phyloP scores from a whole-genome alignment of 176 grass and related monocot genomes.

The Eremochloa ophiuroides region DNA sequence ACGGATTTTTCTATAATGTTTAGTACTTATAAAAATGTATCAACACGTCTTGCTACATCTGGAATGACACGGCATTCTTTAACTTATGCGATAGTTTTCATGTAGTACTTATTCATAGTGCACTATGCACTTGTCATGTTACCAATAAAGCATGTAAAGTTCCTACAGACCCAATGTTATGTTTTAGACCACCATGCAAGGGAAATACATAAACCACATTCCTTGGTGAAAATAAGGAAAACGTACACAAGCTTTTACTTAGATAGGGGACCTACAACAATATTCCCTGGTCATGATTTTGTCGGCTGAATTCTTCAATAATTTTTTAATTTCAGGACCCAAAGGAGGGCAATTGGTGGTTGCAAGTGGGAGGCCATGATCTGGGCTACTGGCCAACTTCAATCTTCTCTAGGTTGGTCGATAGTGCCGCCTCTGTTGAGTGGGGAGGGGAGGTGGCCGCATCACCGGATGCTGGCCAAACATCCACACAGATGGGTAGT shows the following conservation, averaged over 20 bases:
- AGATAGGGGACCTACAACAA: not conserved
- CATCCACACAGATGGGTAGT: slow-evolving; percentile 75
- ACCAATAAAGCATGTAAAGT: no score
- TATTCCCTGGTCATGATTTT: not conserved
- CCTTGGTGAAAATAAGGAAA: not conserved
- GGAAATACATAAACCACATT: not conserved
- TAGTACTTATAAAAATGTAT: no score
- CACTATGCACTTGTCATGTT: no score
- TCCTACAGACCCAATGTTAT: not conserved
- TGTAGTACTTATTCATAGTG: no score
- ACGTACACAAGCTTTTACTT: not conserved
- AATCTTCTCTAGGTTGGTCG: slow-evolving; percentile 60
- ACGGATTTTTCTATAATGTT: no score
- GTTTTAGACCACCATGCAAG: not conserved
- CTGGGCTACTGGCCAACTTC: slow-evolving; percentile 78
- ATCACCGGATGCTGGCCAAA: slow-evolving; percentile 51
- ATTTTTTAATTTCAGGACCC: slow-evolving; percentile 43
- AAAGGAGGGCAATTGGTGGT: slow-evolving; percentile 73
- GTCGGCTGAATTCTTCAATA: not conserved
- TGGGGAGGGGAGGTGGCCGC: slow-evolving; percentile 74
- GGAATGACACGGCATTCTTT: not conserved
- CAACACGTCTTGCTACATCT: not conserved
- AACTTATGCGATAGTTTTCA: not conserved
- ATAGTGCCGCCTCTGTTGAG: slow-evolving; percentile 59
- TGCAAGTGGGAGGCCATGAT: slow-evolving; percentile 56